Base-by-base conservation (phyloP, 805 yeast species). In the Schwanniomyces yamadae region DNA sequence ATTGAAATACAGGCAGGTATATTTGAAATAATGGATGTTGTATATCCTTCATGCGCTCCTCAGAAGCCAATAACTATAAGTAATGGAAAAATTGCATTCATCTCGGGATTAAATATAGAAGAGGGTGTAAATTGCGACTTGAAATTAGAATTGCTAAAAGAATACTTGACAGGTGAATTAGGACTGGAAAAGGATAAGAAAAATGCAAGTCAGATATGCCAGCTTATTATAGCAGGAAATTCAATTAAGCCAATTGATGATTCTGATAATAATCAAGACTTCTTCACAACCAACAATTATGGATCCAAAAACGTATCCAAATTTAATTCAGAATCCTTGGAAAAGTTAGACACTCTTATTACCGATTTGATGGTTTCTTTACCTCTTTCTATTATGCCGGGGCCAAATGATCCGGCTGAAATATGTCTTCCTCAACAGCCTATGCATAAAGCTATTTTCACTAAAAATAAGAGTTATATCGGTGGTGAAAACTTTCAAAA, bases 371-470 rank as follows among this genome's bases (percentile, higher is more conserved):
- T 81, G 3, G 57, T 69, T 6, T 67, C 83, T 2, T 59, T 88
- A 12, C 84, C 95, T 0, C 79, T 90, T 5, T 75, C 82, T 28
- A 49, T 93, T 2, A 71, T 93, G 80, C 95, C 99, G 0, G 98
- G 99, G 4, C 73, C 66, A 6, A 61, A 71, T 4, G 99, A 93
- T 56, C 96, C 97, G 0, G 80, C 87, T n/a, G 95, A 85, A 42
- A 63, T 74, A 12, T 76, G 90, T 33, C 59, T 88, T 39, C 99
- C 99, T 1, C 97, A 93, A 58, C 95, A 84, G 56, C 84, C 95
- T 2, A 54, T 93, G n/a, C 96, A 91, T 55, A 69, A 69, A 34
- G 82, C 95, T 0, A 69, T 91, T 38, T 80, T 93, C 49, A 64
- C 69, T 3, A 53, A 57, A 10, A 64, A 75, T 14, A 61, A 69